These are phyloP conservation scores for Zygosaccharomyces siamensis DNA, from an alignment of 805 yeast genomes.

Conservation along the genomic window DNA sequence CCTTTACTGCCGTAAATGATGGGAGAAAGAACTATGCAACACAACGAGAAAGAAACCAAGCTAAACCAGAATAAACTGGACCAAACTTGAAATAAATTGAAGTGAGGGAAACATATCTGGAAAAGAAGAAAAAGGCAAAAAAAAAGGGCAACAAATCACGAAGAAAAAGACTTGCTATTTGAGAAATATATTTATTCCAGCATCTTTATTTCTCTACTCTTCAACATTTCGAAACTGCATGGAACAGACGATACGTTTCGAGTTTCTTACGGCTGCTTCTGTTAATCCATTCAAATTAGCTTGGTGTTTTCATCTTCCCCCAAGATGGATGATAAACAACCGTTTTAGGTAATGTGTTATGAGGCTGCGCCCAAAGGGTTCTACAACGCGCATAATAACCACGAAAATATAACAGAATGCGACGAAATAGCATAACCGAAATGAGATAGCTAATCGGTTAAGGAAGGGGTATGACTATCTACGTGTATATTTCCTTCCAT, in stretches of 20 bases:
- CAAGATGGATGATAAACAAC: constrained; percentile 3
- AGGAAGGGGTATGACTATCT: not conserved
- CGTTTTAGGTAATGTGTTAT: constrained; percentile 1
- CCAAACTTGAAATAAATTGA: not conserved
- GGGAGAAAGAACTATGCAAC: not conserved
- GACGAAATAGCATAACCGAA: not conserved
- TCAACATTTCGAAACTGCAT: not conserved
- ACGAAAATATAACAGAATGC: not conserved
- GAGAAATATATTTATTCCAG: not conserved
- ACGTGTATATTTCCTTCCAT: not conserved
- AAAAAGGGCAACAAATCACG: not conserved
- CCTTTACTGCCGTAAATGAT: not conserved
- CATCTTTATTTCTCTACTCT: not conserved
- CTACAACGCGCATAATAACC: not conserved
- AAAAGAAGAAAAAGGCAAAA: not conserved
- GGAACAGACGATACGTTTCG: not conserved
- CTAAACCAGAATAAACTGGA: too few species aligned
- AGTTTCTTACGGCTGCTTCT: not conserved
- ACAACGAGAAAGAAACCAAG: not conserved
- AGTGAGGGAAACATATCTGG: not conserved
- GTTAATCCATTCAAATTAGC: not conserved
- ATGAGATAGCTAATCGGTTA: not conserved
- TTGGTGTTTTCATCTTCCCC: not conserved
- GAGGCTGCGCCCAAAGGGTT: constrained; percentile 1
- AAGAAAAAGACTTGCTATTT: not conserved